Conservation (phyloP, 192 early-diverging fungal species). For the Phlyctochytrium arcticum region DNA sequence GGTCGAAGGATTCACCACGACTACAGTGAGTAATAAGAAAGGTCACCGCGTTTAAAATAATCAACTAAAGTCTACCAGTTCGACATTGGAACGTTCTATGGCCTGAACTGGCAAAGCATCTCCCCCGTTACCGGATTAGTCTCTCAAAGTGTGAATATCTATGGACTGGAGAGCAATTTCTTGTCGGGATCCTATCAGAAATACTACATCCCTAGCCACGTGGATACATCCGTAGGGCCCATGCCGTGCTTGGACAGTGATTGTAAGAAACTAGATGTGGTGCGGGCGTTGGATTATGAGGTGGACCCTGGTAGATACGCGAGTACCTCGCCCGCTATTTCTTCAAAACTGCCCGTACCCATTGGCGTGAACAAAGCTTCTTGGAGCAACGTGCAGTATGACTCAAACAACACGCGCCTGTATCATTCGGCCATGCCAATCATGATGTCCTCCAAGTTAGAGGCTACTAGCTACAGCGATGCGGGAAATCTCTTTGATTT, state of each 20-base stretch:
- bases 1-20: conserved; percentile 20
- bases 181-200: background rate
- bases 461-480: background rate
- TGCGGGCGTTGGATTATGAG: background rate
- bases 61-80: background rate
- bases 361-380: background rate
- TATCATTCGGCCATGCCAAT: conserved; percentile 6
- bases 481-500: background rate
- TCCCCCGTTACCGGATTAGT: background rate
- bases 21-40: too few species aligned
- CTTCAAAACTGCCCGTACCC: background rate
- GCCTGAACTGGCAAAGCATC: background rate
- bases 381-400: background rate
- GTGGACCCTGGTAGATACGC: conserved; percentile 1
- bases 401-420: background rate
- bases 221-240: background rate
- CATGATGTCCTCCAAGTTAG: conserved; percentile 3
- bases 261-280: background rate
- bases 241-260: background rate
- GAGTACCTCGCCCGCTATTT: background rate
- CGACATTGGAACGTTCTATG: background rate
- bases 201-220: background rate
- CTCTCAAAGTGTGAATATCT: background rate
- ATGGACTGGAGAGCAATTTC: conserved; percentile 23
- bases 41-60: too few species aligned